phyloP scores from a whole-genome alignment of 2,329 filamentous ascomycete genomes.

The Cordyceps tenuipes region DNA sequence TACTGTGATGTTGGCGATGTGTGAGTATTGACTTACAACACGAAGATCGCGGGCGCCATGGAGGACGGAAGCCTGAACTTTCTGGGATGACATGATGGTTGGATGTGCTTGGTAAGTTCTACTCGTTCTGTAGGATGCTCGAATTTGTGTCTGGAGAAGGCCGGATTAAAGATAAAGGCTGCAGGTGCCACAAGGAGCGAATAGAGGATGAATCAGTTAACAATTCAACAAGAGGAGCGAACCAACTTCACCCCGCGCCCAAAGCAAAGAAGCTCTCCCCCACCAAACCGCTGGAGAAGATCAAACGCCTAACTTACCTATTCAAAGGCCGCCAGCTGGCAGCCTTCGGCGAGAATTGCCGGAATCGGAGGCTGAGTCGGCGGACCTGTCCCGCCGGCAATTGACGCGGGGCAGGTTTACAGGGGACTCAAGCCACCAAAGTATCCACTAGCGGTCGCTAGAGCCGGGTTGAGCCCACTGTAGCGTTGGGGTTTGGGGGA shows the following conservation, averaged over 20 bases:
- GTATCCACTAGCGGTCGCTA: neutral
- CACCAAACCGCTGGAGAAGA: neutral
- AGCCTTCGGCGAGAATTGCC: conserved; percentile 6
- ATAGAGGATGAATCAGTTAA: neutral
- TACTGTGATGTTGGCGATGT: neutral
- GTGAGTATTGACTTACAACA: conserved; percentile 9
- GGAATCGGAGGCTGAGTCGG: neutral
- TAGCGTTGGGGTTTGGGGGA: neutral
- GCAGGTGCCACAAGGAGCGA: neutral
- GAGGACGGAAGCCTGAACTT: conserved; percentile 40
- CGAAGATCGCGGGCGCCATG: neutral
- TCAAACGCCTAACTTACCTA: conserved; percentile 9
- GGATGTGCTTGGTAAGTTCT: neutral
- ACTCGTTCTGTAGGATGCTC: neutral
- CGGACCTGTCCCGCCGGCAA: neutral
- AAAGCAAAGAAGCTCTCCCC: neutral
- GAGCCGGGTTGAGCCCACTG: neutral
- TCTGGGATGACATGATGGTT: conserved; percentile 11
- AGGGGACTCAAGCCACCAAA: neutral
- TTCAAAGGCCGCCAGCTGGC: neutral
- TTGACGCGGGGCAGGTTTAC: conserved; percentile 5
- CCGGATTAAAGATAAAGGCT: neutral
- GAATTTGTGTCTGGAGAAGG: neutral
- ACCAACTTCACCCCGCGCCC: neutral
- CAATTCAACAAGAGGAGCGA: neutral